These are phyloP conservation scores for Trichoderma virens DNA, from an alignment of 495 filamentous ascomycete species.

Conservation along the genomic window DNA sequence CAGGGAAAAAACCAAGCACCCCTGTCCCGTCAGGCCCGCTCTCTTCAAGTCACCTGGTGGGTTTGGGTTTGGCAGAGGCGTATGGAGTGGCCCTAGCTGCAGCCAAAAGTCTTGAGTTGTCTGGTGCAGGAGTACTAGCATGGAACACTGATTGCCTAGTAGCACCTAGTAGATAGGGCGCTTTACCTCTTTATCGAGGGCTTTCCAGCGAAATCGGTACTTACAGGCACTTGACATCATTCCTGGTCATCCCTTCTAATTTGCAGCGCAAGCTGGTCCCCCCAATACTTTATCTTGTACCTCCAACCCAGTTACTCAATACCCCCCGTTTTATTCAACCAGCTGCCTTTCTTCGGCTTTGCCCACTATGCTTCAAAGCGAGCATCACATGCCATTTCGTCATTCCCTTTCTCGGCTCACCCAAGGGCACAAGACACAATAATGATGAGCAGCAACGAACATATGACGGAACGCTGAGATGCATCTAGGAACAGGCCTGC, in stretches of 20 bases:
- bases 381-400: slow-evolving; percentile 2
- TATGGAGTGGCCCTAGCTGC: background rate
- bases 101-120: background rate
- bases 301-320: too few relatives aligned
- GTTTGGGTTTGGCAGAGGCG: background rate
- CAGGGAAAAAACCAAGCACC: background rate
- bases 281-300: too few relatives aligned
- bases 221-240: background rate
- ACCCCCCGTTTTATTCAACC: too few relatives aligned
- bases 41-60: background rate
- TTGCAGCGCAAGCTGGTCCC: background rate
- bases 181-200: background rate
- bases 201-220: background rate
- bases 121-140: too few relatives aligned
- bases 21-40: slow-evolving; percentile 5
- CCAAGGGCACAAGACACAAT: background rate
- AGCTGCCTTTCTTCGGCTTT: too few relatives aligned
- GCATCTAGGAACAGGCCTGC: background rate
- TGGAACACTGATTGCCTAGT: too few relatives aligned
- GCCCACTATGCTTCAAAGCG: slow-evolving; percentile 6
- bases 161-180: too few relatives aligned
- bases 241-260: background rate
- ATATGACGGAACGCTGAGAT: background rate
- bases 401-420: background rate
- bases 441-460: background rate